Evolutionary conservation across 2,329 filamentous ascomycete species (phyloP).

Genomic region (Pseudogymnoascus sp.): DNA sequence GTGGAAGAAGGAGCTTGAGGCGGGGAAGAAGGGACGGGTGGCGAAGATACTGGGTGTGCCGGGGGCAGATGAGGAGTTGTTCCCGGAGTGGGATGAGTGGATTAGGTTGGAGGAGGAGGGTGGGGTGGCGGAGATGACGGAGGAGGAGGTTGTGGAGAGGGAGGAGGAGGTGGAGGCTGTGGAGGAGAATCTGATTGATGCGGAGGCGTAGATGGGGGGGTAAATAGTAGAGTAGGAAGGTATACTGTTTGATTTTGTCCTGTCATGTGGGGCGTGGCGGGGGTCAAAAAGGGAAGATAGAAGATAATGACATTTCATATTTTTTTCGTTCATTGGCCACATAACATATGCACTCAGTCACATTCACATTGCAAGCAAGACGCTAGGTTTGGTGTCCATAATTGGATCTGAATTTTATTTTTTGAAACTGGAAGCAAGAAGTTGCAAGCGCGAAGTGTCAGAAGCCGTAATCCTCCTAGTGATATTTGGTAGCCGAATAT

Average conservation of each 20-base stretch:
- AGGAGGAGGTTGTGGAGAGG: neutral
- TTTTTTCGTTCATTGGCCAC: neutral
- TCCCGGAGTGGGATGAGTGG: slow-evolving; percentile 95
- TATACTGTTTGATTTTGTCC: slow-evolving; percentile 2
- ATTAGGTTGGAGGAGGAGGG: slow-evolving; percentile 71
- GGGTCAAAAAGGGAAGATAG: slow-evolving; percentile 2
- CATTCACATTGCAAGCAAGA: neutral
- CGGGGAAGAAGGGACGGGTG: slow-evolving; percentile 76
- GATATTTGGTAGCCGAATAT: slow-evolving; percentile 3
- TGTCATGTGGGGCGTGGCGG: neutral
- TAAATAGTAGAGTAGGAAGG: neutral
- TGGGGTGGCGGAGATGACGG: neutral
- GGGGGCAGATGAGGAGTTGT: slow-evolving; percentile 64
- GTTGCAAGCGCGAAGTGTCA: neutral
- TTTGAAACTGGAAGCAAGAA: neutral
- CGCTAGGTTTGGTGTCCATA: neutral
- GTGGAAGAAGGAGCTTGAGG: slow-evolving; percentile 82
- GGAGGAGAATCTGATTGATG: neutral
- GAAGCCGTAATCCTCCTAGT: neutral
- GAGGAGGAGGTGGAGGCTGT: neutral
- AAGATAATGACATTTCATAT: slow-evolving; percentile 7
- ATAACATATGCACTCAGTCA: neutral
- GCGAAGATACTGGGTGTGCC: slow-evolving; percentile 77
- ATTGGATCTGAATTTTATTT: neutral
- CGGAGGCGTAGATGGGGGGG: neutral